phyloP scores from a whole-genome alignment of 2,329 filamentous ascomycete genomes.

The Neonectria ditissima region DNA sequence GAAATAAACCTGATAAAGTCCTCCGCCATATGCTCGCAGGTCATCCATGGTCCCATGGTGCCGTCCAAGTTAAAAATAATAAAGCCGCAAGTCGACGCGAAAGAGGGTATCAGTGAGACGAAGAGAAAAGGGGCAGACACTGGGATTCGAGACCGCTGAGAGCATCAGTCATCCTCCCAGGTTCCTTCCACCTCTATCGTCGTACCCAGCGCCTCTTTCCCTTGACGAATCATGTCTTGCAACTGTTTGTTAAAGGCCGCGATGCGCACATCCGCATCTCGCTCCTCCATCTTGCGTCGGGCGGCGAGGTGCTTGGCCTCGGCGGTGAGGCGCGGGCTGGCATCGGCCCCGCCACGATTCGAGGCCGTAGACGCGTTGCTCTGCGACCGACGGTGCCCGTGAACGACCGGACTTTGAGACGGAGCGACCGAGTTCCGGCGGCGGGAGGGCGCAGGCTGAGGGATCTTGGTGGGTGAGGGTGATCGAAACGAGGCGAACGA shows the following conservation, averaged over 20 bases:
- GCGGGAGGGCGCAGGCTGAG: constrained; percentile 38
- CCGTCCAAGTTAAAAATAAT: constrained; percentile 10
- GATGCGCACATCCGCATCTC: constrained; percentile 82
- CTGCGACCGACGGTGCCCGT: constrained; percentile 56
- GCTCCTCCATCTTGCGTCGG: constrained; percentile 78
- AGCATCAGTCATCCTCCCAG: constrained; percentile 55
- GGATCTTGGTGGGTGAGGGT: constrained; percentile 58
- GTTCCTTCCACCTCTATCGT: constrained; percentile 69
- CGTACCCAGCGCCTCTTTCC: constrained; percentile 85
- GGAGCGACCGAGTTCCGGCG: constrained; percentile 29
- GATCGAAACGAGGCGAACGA: constrained; percentile 47
- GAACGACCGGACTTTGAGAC: constrained; percentile 29
- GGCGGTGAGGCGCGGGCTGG: constrained; percentile 64
- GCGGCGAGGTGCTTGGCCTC: constrained; percentile 82
- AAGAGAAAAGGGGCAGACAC: constrained; percentile 11
- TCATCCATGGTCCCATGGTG: constrained; percentile 5
- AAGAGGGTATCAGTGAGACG: constrained; percentile 23
- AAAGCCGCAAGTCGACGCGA: constrained; percentile 14
- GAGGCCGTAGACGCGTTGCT: constrained; percentile 59
- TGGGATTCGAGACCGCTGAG: not conserved
- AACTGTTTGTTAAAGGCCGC: constrained; percentile 83
- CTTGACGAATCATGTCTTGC: constrained; percentile 88
- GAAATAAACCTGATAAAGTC: constrained; percentile 19
- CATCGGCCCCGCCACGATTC: constrained; percentile 43
- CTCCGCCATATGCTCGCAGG: constrained; percentile 5